Conservation (phyloP, 192 early-diverging fungal species). For the Coemansia sp. region DNA sequence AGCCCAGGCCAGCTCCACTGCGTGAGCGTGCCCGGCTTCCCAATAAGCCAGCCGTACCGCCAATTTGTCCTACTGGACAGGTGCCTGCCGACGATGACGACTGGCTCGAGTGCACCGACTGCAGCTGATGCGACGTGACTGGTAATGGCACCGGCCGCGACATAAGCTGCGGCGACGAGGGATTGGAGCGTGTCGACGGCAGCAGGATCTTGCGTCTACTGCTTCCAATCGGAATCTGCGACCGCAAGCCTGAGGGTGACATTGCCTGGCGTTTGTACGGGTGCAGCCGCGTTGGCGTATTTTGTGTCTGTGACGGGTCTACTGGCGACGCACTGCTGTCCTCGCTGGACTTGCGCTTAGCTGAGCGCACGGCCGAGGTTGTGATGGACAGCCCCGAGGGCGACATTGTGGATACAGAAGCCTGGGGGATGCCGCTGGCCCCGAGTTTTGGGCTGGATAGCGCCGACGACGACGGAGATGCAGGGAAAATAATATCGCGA, state of each 20-base stretch:
- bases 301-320: slow-evolving; percentile 1
- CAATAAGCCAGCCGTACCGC: not conserved
- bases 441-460: slow-evolving; percentile 30
- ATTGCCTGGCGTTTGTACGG: slow-evolving; percentile 46
- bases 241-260: slow-evolving; percentile 45
- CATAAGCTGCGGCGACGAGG: slow-evolving; percentile 32
- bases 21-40: slow-evolving; percentile 31
- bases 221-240: slow-evolving; percentile 24
- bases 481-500: slow-evolving; percentile 16
- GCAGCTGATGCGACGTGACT: slow-evolving; percentile 4
- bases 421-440: not conserved
- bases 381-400: slow-evolving; percentile 2
- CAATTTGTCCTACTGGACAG: slow-evolving; percentile 6
- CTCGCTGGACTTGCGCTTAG: slow-evolving; percentile 42
- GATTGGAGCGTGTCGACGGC: slow-evolving; percentile 17
- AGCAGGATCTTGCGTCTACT: slow-evolving; percentile 3
- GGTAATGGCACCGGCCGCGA: slow-evolving; percentile 16
- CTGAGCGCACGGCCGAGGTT: slow-evolving; percentile 4
- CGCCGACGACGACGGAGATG: slow-evolving; percentile 24
- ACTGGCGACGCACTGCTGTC: slow-evolving; percentile 11
- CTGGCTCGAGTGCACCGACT: not conserved
- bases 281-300: slow-evolving; percentile 5
- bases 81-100: slow-evolving; percentile 9
- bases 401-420: not conserved
- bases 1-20: slow-evolving; percentile 20